Evolutionary conservation across 1,284 basidiomycete species (phyloP), one percentile per base, ranked within the genome.

Genomic region (Sporisorium scitamineum): DNA sequence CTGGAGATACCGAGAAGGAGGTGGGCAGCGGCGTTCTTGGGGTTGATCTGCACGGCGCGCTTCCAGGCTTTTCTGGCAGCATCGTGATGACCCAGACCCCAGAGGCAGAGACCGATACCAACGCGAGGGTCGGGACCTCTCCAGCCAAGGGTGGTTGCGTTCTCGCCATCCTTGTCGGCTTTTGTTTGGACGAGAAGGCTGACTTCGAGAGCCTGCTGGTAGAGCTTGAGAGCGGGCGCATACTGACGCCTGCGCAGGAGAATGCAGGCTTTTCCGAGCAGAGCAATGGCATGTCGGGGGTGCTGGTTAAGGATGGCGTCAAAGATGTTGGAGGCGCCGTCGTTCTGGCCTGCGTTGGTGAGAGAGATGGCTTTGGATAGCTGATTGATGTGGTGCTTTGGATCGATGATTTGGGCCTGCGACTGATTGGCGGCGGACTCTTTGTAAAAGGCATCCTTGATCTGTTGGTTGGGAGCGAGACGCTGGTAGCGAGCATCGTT

Each of bases 31-130:
- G 76, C 41, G 42, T 78, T 77, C 37, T 48, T 29, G 3, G 63
- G 50, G 51, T 80, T 76, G 54, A 79, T 20, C 16, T 73, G 76
- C 8, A 66, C 65, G 14, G 83, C 78, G n/a, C 83, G 79, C 54
- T 70, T 73, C 84, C 84, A 85, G 2, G 84, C 84, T 29, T 82
- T 78, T 5, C 79, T 58, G 27, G 84, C 84, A 18, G 81, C 71
- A 47, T 79, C 78, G 60, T 76, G 73, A 22, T 74, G 71, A 27
- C 80, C 82, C 18, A 84, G 67, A n/a, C 73, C 79, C 65, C 74
- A 78, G 27, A 84, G 79, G 47, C 79, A 83, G 56, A 85, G 77
- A 37, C 84, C 84, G 32, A 85, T 79, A 11, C 84, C 84, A 26
- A 85, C 67, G 24, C 84, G 80, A 24, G 84, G 76, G 47, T 85